Conservation (phyloP, 768 basidiomycete species). For the Suillus americanus region DNA sequence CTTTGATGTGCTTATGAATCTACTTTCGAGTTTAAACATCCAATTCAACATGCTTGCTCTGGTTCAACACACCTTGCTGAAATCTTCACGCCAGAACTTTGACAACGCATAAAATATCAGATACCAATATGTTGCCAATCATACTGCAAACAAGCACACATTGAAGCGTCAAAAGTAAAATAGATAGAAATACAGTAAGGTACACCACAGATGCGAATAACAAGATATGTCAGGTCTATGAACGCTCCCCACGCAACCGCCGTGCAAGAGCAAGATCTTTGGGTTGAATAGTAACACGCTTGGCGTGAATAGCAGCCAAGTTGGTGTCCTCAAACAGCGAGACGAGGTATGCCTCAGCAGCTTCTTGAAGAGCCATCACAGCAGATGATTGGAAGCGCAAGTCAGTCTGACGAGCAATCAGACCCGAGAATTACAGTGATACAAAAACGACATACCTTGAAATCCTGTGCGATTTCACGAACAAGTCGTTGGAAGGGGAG, state of each 20-base stretch:
- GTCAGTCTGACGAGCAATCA: slow-evolving; percentile 49
- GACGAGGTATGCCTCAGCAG: slow-evolving; percentile 79
- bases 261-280: slow-evolving; percentile 80
- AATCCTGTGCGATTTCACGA: slow-evolving; percentile 88
- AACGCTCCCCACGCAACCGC: slow-evolving; percentile 75
- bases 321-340: slow-evolving; percentile 80
- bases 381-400: slow-evolving; percentile 90
- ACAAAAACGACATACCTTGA: slow-evolving; percentile 55
- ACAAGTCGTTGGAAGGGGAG: slow-evolving; percentile 89
- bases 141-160: background rate
- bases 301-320: slow-evolving; percentile 79
- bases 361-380: slow-evolving; percentile 85
- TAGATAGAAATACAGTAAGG: slow-evolving; percentile 16
- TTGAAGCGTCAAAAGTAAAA: background rate
- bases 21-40: background rate
- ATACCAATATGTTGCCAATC: background rate
- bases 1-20: background rate
- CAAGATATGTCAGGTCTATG: slow-evolving; percentile 35
- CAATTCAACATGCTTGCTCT: background rate
- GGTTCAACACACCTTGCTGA: background rate
- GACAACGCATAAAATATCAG: background rate
- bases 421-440: too few species aligned
- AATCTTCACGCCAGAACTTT: background rate
- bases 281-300: slow-evolving; percentile 78
- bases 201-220: background rate